Evolutionary conservation across 164 flowering plant genomes (phyloP).

Genomic region (Taxillus chinensis): DNA sequence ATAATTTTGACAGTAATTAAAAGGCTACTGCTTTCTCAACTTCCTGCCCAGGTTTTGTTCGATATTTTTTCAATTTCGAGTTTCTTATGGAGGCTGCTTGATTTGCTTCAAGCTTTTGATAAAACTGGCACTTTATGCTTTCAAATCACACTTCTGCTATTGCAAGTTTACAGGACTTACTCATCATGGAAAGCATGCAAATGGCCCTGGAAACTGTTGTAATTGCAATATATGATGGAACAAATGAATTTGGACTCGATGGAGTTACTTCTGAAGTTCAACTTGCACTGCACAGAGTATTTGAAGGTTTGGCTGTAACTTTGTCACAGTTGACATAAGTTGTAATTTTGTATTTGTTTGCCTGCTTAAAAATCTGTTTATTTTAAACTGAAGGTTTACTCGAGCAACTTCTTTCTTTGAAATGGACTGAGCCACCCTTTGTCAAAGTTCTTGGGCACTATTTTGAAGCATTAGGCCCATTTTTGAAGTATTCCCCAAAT

Average conservation of each 20-base stretch:
- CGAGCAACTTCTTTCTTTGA: constrained; percentile 69
- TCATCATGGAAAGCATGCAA: constrained; percentile 77
- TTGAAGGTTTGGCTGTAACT: constrained; percentile 65
- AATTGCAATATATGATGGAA: constrained; percentile 63
- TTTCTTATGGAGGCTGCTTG: neutral
- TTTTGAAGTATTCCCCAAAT: constrained; percentile 72
- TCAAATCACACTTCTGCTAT: neutral
- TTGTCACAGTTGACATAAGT: neutral
- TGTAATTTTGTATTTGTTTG: constrained; percentile 1
- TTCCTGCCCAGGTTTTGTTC: constrained; percentile 49
- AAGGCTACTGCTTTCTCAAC: constrained; percentile 28
- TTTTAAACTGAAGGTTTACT: constrained; percentile 57
- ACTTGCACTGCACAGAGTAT: constrained; percentile 33
- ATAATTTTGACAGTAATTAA: constrained; percentile 44
- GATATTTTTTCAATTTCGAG: neutral
- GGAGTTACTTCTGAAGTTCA: constrained; percentile 49
- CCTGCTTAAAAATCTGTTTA: constrained; percentile 17
- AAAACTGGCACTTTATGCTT: too few relatives aligned
- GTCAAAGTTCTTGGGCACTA: constrained; percentile 75
- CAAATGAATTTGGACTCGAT: constrained; percentile 32
- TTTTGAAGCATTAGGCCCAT: constrained; percentile 79
- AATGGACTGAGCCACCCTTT: constrained; percentile 77
- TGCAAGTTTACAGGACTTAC: constrained; percentile 41
- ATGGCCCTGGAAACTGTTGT: constrained; percentile 70
- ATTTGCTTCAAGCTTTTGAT: constrained; percentile 2